Base-by-base conservation (phyloP, 306 rosid species). In the Castanea crenata region DNA sequence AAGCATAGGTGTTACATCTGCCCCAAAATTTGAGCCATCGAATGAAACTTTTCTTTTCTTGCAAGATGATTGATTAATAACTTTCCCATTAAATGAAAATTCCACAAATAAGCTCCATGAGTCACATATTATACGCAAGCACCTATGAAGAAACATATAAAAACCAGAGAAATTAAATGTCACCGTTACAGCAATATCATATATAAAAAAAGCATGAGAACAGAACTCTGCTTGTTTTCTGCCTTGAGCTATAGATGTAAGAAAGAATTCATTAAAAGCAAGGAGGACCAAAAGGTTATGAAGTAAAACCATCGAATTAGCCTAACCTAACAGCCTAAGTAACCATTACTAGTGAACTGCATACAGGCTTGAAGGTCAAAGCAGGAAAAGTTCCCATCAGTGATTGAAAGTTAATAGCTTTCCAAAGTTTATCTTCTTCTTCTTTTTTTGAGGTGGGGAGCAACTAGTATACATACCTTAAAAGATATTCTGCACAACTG, bases 401-500 rank as follows among this genome's bases (percentile, higher is more conserved):
- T 25, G 15, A 63, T 11, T 63, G 29, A 8, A 32, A 46, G 9
- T 49, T 3, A 62, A 41, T 15, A 46, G 59, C 29, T 56, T 25
- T n/a, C 75, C 54, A 3, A 20, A 34, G 27, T 35, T 12, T 31
- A 29, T 3, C 67, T 49, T 49, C 14, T 46, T 46, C 15, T 3
- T 35, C 2, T 35, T 12, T 49, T 49, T 49, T 49, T 49, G 5
- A 13, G 54, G 54, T 10, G 54, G 54, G 54, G 5, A 55, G 71
- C 56, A 61, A 58, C 51, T 74, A 59, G 49, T 21, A 64, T 20
- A 61, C 46, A 64, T 75, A 92, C 97, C 97, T 90, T 74, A 94
- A 73, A 71, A 94, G 89, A 89, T 94, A 92, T 80, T 94, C 94
- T 78, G 88, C 94, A 80, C 97, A 94, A 78, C 85, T 87, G 69